Evolutionary conservation across 192 early-diverging fungal genomes (phyloP), one percentile per base, ranked within the genome.

Genomic region (Coemansia sp.): DNA sequence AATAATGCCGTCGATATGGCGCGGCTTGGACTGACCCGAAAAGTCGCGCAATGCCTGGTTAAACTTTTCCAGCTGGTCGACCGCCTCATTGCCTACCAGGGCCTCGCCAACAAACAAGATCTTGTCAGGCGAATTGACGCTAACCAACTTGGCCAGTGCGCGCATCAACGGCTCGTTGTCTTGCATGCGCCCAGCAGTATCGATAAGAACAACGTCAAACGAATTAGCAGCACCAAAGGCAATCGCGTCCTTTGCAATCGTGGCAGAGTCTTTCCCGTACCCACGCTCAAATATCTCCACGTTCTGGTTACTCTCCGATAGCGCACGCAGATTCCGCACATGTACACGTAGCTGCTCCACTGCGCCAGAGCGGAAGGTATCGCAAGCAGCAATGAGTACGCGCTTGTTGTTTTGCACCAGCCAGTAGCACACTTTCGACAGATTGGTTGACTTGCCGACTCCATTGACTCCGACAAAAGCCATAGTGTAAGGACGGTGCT

Each of bases 121-220:
- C 82, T 98, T 98, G 83, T 98, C 94, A 0, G 96, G 95, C 42
- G 88, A 86, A 75, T 98, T 98, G 31, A 90, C 86, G 22, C 92
- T 87, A 11, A 97, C 94, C 27, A 98, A 84, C 86, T 98, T 98
- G 27, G 96, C 90, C 62, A 98, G 84, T 0, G 96, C 93, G 15
- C 96, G 88, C 96, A 98, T 98, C 70, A 98, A 75, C 8, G 96
- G 96, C 81, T 97, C 96, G 67, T 98, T 98, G 71, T 98, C 96
- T 76, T 98, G 96, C 96, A 98, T 98, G 41, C 96, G 88, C 2
- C 96, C 96, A 5, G 96, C 96, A 4, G 96, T 98, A 71, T 98
- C 96, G 36, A 98, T 91, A 24, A 98, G 82, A 12, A 97, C 95
- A 6, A 96, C 95, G 78, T 98, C 95, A 75, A 91, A 95, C 1